phyloP scores from a whole-genome alignment of 2,329 filamentous ascomycete genomes.

The Rutstroemia sp. region DNA sequence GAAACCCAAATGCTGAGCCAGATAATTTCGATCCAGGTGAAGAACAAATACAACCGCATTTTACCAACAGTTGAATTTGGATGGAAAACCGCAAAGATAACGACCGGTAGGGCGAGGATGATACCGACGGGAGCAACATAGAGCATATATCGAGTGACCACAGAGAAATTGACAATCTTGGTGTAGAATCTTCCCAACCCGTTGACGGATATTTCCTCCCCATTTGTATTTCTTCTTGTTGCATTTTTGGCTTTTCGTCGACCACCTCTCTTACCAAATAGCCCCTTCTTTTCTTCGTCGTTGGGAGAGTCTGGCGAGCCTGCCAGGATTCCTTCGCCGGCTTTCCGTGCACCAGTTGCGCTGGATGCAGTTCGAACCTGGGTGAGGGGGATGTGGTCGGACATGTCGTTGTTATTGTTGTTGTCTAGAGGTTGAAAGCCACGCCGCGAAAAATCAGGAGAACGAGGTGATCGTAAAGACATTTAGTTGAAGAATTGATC shows the following conservation, averaged over 20 bases:
- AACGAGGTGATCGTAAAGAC: constrained; percentile 23
- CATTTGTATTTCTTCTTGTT: constrained; percentile 39
- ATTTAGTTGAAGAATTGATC: constrained; percentile 11
- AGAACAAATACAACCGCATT: constrained; percentile 51
- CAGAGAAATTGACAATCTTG: constrained; percentile 55
- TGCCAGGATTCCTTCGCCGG: constrained; percentile 31
- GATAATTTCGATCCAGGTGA: constrained; percentile 61
- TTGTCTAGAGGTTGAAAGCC: constrained; percentile 25
- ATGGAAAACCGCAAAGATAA: constrained; percentile 34
- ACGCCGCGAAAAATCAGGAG: constrained; percentile 20
- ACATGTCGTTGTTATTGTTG: constrained; percentile 18
- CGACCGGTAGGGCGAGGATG: constrained; percentile 53
- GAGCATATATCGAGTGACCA: constrained; percentile 58
- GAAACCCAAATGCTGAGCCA: constrained; percentile 62
- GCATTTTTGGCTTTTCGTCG: constrained; percentile 39
- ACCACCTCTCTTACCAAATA: constrained; percentile 29
- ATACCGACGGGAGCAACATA: constrained; percentile 59
- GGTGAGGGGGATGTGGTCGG: constrained; percentile 45
- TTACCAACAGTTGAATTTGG: constrained; percentile 29
- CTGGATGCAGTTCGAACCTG: constrained; percentile 48
- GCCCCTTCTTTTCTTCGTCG: constrained; percentile 25
- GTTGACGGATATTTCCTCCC: constrained; percentile 51
- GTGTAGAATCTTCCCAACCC: constrained; percentile 59
- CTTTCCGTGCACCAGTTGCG: constrained; percentile 47
- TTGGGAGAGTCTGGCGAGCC: constrained; percentile 4